These are phyloP conservation scores for Irpex sp. DNA, from an alignment of 1,284 basidiomycete genomes.

Conservation along the genomic window DNA sequence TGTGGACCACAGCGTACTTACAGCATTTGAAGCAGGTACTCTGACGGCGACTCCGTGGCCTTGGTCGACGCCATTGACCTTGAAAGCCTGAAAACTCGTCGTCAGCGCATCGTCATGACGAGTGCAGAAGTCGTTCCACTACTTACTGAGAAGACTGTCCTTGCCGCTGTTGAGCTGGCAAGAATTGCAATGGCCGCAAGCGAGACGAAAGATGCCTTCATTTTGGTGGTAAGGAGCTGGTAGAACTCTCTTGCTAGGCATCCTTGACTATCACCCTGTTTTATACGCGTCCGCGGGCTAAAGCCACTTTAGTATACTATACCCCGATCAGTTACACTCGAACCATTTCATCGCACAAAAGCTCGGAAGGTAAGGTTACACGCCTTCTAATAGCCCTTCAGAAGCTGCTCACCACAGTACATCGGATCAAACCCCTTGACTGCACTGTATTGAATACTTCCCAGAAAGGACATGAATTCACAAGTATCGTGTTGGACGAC, in stretches of 20 bases:
- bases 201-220: neutral
- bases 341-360: neutral
- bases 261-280: too few species aligned
- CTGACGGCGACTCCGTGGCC: conserved; percentile 35
- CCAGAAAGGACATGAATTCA: neutral
- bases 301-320: neutral
- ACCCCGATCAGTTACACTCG: neutral
- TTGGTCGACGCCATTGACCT: conserved; percentile 34
- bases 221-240: too few species aligned
- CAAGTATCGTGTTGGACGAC: neutral
- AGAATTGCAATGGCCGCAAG: neutral
- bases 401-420: neutral
- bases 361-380: neutral
- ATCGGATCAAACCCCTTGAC: neutral
- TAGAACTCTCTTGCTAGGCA: too few species aligned
- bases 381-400: neutral
- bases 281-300: neutral
- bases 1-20: conserved; percentile 16
- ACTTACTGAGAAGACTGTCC: conserved; percentile 1
- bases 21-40: conserved; percentile 33
- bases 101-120: too few species aligned
- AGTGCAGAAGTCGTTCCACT: too few species aligned
- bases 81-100: neutral
- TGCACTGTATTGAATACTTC: neutral
- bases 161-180: neutral